Percentiles rank a stretch among this genome's conserved stretches.
phyloP scores from a whole-genome alignment of 345 rosid genomes.

The Viola odorata region DNA sequence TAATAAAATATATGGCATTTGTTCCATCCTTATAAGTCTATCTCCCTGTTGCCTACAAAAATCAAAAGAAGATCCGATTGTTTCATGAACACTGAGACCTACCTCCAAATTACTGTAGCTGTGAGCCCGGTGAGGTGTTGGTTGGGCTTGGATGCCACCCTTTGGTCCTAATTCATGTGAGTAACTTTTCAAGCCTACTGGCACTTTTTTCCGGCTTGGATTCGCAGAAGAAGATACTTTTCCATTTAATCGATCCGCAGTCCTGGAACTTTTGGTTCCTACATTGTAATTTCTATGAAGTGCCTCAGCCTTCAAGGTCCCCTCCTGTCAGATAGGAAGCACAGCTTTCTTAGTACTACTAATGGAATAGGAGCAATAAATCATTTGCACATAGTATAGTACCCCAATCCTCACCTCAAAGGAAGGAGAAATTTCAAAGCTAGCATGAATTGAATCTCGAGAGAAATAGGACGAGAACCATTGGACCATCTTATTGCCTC shows the following conservation, averaged over 20 bases:
- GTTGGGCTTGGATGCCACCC: conserved; percentile 53
- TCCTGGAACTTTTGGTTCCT: conserved; percentile 23
- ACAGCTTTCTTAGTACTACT: conserved; percentile 3
- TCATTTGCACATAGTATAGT: neutral
- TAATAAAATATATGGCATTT: no score
- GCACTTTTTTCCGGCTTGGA: conserved; percentile 26
- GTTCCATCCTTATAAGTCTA: no score
- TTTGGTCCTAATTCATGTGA: conserved; percentile 73
- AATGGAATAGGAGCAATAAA: neutral
- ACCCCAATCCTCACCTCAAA: conserved; percentile 35
- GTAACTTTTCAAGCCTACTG: conserved; percentile 59
- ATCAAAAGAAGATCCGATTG: no score
- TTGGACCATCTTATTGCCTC: conserved; percentile 51
- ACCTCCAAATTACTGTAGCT: conserved; percentile 72
- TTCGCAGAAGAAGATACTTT: conserved; percentile 27
- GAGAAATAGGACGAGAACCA: conserved; percentile 60
- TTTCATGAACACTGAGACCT: neutral
- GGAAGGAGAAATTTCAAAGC: conserved; percentile 27
- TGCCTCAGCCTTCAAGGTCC: conserved; percentile 24
- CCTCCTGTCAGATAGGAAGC: conserved; percentile 35
- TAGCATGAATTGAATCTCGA: conserved; percentile 27
- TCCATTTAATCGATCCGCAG: conserved; percentile 16
- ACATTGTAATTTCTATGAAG: conserved; percentile 25
- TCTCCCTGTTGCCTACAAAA: no score
- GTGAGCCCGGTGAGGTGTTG: conserved; percentile 49